Conservation (phyloP, 306 rosid species). For the Lotus japonicus region DNA sequence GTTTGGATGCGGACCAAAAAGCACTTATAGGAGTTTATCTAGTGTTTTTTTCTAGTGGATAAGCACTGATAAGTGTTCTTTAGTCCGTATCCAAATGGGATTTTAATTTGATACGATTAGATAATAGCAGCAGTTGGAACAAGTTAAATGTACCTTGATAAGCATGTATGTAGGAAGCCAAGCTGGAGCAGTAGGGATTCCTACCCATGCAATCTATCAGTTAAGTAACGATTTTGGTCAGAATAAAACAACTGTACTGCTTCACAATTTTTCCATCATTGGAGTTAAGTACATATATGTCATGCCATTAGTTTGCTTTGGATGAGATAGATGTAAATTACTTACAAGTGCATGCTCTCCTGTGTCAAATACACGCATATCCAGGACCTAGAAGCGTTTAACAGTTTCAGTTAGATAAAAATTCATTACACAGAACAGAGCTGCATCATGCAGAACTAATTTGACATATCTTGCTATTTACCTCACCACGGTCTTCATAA, state of each 20-base stretch:
- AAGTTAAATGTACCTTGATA: slow-evolving; percentile 57
- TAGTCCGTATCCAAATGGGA: no score
- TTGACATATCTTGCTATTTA: slow-evolving; percentile 9
- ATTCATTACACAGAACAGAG: no score
- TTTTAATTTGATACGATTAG: neutral
- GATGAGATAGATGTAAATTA: neutral
- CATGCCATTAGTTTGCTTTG: slow-evolving; percentile 4
- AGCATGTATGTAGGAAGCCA: slow-evolving; percentile 98
- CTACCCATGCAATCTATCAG: slow-evolving; percentile 85
- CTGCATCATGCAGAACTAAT: no score
- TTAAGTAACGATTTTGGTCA: neutral
- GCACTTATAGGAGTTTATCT: no score
- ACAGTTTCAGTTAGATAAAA: neutral
- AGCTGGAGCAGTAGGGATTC: slow-evolving; percentile 94
- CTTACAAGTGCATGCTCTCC: slow-evolving; percentile 94
- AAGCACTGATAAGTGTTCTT: no score
- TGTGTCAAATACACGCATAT: slow-evolving; percentile 76
- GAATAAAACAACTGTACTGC: neutral
- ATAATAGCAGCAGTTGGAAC: neutral
- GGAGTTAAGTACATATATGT: neutral
- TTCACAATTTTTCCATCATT: neutral
- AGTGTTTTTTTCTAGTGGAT: no score
- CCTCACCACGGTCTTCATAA: slow-evolving; percentile 99
- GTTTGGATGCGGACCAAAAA: no score
- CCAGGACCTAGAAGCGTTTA: slow-evolving; percentile 54